Evolutionary conservation across 2,329 filamentous ascomycete genomes (phyloP).

Genomic region (Teratosphaeria epicoccoides): DNA sequence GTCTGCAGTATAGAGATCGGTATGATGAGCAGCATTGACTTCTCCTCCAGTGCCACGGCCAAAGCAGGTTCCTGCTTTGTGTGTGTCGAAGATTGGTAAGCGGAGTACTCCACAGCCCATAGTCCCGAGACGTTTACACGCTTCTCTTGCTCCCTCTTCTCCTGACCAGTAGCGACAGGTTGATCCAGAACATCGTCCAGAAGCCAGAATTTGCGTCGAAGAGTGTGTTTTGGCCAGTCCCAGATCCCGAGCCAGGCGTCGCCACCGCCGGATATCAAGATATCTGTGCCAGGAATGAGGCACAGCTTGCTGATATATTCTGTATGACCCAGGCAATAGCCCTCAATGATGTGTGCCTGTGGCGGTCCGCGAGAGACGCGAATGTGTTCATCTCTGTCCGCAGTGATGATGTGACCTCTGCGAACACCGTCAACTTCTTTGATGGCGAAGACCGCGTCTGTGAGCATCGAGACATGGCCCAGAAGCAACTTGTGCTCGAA

Average conservation of each 20-base stretch:
- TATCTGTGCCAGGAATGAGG: constrained; percentile 46
- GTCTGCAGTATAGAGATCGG: constrained; percentile 1
- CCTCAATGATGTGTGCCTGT: constrained; percentile 79
- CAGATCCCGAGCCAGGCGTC: constrained; percentile 70
- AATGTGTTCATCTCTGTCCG: constrained; percentile 72
- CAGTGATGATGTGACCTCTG: constrained; percentile 54
- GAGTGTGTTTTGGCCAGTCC: constrained; percentile 57
- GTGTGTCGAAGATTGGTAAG: constrained; percentile 12
- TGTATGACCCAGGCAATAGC: constrained; percentile 77
- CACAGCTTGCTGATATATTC: constrained; percentile 74
- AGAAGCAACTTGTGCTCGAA: constrained; percentile 74
- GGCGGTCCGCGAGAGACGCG: constrained; percentile 71
- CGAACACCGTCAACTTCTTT: constrained; percentile 34
- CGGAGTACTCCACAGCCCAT: constrained; percentile 44
- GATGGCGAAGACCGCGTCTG: constrained; percentile 53
- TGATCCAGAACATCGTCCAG: neutral
- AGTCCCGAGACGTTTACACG: neutral
- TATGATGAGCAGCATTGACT: constrained; percentile 51
- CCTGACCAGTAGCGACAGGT: neutral
- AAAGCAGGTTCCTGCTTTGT: constrained; percentile 12
- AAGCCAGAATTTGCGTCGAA: constrained; percentile 48
- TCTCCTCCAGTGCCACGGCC: constrained; percentile 33
- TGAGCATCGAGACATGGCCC: constrained; percentile 92
- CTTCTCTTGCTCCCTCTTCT: neutral
- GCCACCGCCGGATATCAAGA: constrained; percentile 77